Conservation (phyloP, 73 alveolate genomes). For the Tetrahymena thermophila region DNA sequence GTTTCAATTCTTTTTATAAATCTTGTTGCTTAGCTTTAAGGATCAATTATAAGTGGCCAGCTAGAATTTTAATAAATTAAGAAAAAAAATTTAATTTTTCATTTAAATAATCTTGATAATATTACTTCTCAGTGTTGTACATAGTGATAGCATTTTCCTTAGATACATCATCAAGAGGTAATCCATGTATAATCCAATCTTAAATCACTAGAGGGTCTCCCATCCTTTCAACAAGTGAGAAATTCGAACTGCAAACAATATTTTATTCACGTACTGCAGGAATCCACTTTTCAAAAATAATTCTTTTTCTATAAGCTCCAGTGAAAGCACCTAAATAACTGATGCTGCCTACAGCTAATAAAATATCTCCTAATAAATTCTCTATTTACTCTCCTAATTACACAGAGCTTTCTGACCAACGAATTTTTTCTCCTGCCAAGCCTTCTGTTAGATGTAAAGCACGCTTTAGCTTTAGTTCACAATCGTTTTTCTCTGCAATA, state of each 20-base stretch:
- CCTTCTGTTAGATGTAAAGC: conserved; percentile 79
- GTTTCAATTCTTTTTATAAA: conserved; percentile 76
- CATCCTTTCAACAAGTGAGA: conserved; percentile 61
- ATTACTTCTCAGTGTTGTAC: conserved; percentile 54
- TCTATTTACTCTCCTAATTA: conserved; percentile 69
- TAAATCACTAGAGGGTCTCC: conserved; percentile 76
- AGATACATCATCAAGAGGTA: conserved; percentile 86
- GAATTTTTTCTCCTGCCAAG: conserved; percentile 76
- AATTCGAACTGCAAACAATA: conserved; percentile 68
- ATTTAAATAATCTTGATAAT: too few species aligned
- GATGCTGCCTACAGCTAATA: conserved; percentile 83
- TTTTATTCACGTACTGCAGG: conserved; percentile 54
- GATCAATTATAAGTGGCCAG: conserved; percentile 93
- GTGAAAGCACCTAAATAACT: conserved; percentile 91
- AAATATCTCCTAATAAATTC: conserved; percentile 83
- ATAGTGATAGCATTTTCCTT: conserved; percentile 90
- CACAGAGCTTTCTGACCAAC: conserved; percentile 84
- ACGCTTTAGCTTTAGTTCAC: conserved; percentile 76
- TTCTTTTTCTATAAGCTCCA: conserved; percentile 73
- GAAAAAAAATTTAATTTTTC: background rate
- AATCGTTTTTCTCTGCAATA: conserved; percentile 65
- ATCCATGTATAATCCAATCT: conserved; percentile 85
- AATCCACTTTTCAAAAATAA: conserved; percentile 67
- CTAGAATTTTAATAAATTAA: background rate
- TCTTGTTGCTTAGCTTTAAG: conserved; percentile 90